Evolutionary conservation across 1,139 yeast species (phyloP).

Genomic region (Geotrichum restrictum): DNA sequence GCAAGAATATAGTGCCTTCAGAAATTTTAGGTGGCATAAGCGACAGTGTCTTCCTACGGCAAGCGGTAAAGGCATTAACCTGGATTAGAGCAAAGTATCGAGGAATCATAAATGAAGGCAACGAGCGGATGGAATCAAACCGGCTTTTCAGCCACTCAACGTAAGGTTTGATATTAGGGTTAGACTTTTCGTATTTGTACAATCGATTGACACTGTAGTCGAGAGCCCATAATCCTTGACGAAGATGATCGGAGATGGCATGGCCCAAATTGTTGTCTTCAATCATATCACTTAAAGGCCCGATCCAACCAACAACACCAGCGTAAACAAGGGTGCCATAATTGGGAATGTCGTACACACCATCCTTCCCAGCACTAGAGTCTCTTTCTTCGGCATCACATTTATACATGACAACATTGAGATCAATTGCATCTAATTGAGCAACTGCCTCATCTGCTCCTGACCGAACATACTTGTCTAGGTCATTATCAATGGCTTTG

Average conservation of each 20-base stretch:
- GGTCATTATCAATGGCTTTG: conserved; percentile 52
- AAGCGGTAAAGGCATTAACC: conserved; percentile 79
- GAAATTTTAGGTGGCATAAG: conserved; percentile 55
- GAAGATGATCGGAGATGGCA: conserved; percentile 72
- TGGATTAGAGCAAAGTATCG: conserved; percentile 77
- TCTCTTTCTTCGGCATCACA: conserved; percentile 89
- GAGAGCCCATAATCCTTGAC: conserved; percentile 86
- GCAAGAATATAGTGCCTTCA: conserved; percentile 66
- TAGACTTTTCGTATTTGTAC: conserved; percentile 48
- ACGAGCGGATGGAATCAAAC: conserved; percentile 56
- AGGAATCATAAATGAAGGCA: conserved; percentile 80
- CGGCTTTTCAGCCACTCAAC: conserved; percentile 67
- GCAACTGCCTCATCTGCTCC: conserved; percentile 75
- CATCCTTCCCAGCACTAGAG: conserved; percentile 63
- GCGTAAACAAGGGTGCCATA: conserved; percentile 75
- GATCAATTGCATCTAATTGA: conserved; percentile 58
- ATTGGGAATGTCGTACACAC: conserved; percentile 69
- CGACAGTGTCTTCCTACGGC: conserved; percentile 61
- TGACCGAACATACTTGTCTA: conserved; percentile 61
- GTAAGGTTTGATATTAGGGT: conserved; percentile 50
- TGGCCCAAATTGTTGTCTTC: conserved; percentile 75
- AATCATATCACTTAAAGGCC: conserved; percentile 61
- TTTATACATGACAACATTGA: conserved; percentile 70
- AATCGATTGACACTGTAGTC: conserved; percentile 69
- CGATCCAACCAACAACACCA: conserved; percentile 90